These are phyloP conservation scores for Carpinus fangiana DNA, from an alignment of 306 rosid genomes.

Conservation along the genomic window DNA sequence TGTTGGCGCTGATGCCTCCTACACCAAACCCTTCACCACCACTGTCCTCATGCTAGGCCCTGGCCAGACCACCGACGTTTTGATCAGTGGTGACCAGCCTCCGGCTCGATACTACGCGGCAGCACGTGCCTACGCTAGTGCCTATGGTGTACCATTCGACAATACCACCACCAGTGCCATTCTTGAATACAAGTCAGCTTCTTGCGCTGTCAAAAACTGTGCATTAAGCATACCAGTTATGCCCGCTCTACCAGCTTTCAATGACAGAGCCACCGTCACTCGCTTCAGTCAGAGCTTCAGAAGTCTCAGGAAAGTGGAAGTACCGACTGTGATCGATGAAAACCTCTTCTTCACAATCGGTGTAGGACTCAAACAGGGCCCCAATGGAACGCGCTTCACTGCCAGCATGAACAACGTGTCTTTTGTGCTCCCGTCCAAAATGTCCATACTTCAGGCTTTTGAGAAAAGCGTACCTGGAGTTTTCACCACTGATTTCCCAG, in stretches of 20 bases:
- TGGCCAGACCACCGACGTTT: conserved; percentile 93
- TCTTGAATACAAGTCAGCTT: conserved; percentile 61
- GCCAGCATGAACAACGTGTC: conserved; percentile 88
- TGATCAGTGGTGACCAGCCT: conserved; percentile 69
- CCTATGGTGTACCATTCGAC: conserved; percentile 73
- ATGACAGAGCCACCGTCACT: conserved; percentile 77
- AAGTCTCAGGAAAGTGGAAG: conserved; percentile 55
- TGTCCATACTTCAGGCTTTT: conserved; percentile 77
- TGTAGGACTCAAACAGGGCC: conserved; percentile 84
- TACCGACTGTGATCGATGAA: conserved; percentile 74
- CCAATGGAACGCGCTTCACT: conserved; percentile 84
- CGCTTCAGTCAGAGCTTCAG: conserved; percentile 58
- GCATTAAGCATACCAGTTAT: conserved; percentile 41
- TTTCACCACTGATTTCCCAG: conserved; percentile 73
- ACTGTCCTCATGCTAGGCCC: conserved; percentile 82
- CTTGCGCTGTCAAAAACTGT: conserved; percentile 50
- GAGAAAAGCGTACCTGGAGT: conserved; percentile 59
- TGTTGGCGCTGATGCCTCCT: conserved; percentile 90
- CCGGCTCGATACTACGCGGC: conserved; percentile 76
- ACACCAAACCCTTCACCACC: conserved; percentile 81
- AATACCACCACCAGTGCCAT: conserved; percentile 94
- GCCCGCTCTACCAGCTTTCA: conserved; percentile 73
- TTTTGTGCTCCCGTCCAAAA: conserved; percentile 62
- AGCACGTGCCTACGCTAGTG: conserved; percentile 70
- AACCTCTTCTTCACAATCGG: conserved; percentile 69